Evolutionary conservation across 768 basidiomycete genomes (phyloP), one percentile per base, ranked within the genome.

Genomic region (Suillus weaverae): DNA sequence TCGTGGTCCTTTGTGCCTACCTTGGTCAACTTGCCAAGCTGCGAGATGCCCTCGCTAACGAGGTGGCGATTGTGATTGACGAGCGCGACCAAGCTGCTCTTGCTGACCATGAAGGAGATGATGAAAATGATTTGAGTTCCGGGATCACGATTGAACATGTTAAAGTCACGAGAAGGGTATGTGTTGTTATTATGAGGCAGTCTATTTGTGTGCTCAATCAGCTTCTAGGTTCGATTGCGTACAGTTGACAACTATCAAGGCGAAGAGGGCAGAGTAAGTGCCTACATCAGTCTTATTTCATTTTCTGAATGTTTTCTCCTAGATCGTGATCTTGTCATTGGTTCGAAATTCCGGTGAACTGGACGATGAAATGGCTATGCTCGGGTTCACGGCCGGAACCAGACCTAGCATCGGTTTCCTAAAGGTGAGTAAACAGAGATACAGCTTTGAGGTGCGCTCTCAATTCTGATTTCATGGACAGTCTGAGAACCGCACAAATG

Each of bases 181-280:
- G 81, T 72, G n/a, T 36, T 61, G 11, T 20, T 54, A 4, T 33
- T 44, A 5, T 16, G 7, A 48, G 7, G 5, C 11, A 11, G 44
- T 32, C 16, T 9, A 2, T 38, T 54, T 55, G 51, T 33, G 16
- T 61, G 16, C 18, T 59, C 0, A 39, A 39, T 5, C 30, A 10
- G 22, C 9, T 59, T 60, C 5, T 56, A 91, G 89, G 84, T 91
- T 48, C 82, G 84, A 9, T 77, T 93, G 6, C 84, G 91, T 6
- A 92, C 91, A 0, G 84, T 93, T 2, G 91, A 94, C 66, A 91
- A 88, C 59, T 93, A 86, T 70, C 92, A 93, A 74, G 91, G 90
- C 3, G 86, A 89, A 64, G 90, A 91, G 76, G 87, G 84, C 2
- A 84, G 81, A 70, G 86, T 84, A 67, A 20, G 71, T 54, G 44